Evolutionary conservation across 306 rosid species (phyloP), one percentile per base, ranked within the genome.

Genomic region (Sesbania bispinosa): DNA sequence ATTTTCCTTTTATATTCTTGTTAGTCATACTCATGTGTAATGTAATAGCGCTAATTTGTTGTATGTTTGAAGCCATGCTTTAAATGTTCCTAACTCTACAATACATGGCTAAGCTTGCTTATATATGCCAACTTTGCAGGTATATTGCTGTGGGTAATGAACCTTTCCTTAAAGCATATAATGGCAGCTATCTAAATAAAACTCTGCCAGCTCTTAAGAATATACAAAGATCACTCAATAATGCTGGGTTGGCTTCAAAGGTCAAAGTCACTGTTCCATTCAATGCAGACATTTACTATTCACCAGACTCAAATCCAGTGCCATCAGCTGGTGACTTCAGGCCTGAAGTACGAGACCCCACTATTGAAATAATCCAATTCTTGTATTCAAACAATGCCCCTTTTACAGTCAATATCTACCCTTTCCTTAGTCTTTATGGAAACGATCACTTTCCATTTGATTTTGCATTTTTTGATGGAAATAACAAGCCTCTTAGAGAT

Each of bases 131-230:
- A 35, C 70, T 63, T 71, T 60, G 77, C 85, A 92, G 98, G 92
- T 88, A 83, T 70, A 85, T 89, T 64, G 95, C 98, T 1, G 96
- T 92, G 38, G 98, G 98, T 10, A 92, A 92, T 79, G 98, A 92
- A 47, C 98, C 96, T 1, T 89, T 89, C 39, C 96, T 92, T 1
- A 73, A 78, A 76, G 76, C 96, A 52, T 89, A 92, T 58, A 92
- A 89, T 58, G 98, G 92, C 19, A 52, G 73, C 63, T 92, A 77
- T 75, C 74, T 83, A 20, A 82, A 61, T 8, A 76, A 71, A 39
- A 83, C 92, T 20, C 70, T 89, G 33, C 98, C 98, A 14, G 96
- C 98, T 47, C 82, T 92, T 7, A 83, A 54, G 87, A 88, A 92
- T 54, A 86, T 89, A 77, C 98, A 92, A 29, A 50, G 71, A 54